Evolutionary conservation across 352 stramenopile genomes (phyloP), one percentile per base, ranked within the genome.

Genomic region (Phytopythium chamaehyphon): DNA sequence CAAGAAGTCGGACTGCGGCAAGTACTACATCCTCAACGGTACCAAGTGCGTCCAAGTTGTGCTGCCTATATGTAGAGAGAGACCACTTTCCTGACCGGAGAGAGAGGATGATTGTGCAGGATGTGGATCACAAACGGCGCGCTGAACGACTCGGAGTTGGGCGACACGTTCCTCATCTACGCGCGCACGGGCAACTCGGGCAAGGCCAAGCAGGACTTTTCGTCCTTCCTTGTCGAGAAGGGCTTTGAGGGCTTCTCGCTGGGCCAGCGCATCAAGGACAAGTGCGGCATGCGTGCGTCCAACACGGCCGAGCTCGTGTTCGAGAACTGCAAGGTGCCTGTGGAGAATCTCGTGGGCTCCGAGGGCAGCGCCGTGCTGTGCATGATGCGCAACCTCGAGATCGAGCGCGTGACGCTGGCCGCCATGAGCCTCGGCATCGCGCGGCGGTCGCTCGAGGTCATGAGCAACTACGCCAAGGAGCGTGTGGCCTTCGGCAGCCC

Each of bases 91-190:
- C n/a, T n/a, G n/a, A n/a, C n/a, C n/a, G n/a, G n/a, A n/a, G n/a
- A n/a, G n/a, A n/a, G n/a, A n/a, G 1, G 42, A 16, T 49, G 39
- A 38, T 51, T 15, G 51, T 23, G 21, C 23, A 90, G 80, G 59
- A 99, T 99, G 96, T 99, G 97, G 97, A 99, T 99, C 72, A 99
- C 97, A 7, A 99, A 99, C 68, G 97, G 97, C 19, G 96, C 95
- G n/a, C 54, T 99, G 18, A 96, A 97, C 68, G 86, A 96, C 56
- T 81, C 73, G 3, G 88, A 96, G 15, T 86, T 98, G 22, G 97
- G 97, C 31, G 97, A 99, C 69, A 73, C 91, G 22, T 99, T 99
- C 55, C 73, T 99, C 11, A 95, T 99, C 6, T 99, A 99, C 69
- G 97, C 97, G 16, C 82, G 93, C 46, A 99, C 96, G 55, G 95